Evolutionary conservation across 495 filamentous ascomycete genomes (phyloP), one percentile per base, ranked within the genome.

Genomic region (Neurospora sp.): DNA sequence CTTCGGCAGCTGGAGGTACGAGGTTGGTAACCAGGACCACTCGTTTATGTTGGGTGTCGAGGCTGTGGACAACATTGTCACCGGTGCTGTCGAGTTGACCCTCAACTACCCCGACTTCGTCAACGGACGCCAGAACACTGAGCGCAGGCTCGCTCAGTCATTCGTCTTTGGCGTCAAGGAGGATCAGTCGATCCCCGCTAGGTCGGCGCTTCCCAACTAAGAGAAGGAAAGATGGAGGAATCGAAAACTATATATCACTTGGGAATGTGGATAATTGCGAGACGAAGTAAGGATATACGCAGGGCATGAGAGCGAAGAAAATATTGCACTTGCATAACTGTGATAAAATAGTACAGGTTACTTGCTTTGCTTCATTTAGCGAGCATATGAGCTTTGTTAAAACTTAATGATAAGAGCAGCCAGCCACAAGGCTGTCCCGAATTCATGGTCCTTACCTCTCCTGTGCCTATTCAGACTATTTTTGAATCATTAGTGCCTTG

Each of bases 81-180:
- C 92, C 83, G 96, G 96, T 76, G 92, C 92, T 4, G 92, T 94
- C 74, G 96, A 99, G 87, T 85, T 98, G 82, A 99, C 96, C 72
- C 89, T 98, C 77, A 98, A 99, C 88, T 97, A 98, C 84, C 96
- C 96, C 66, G 96, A 99, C 84, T 98, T 98, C 82, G 95, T 99
- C 85, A 99, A 99, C 85, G 85, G 88, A 71, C 87, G 96, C 77
- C 84, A 91, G 78, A 99, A 99, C 86, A 90, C 85, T 10, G 96
- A 99, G 89, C 88, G 96, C 76, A 88, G 94, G 71, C 88, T 99
- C 75, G 87, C 92, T 40, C 94, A 97, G 76, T 91, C 91, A 8
- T 82, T 82, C 69, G 73, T 73, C 76, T 82, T 74, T 42, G 75
- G 59, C 14, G 71, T 69, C 5, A 38, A 75, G 9, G 40, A 75